Evolutionary conservation across 805 yeast genomes (phyloP), one percentile per base, ranked within the genome.

Genomic region (Metschnikowia lunata): DNA sequence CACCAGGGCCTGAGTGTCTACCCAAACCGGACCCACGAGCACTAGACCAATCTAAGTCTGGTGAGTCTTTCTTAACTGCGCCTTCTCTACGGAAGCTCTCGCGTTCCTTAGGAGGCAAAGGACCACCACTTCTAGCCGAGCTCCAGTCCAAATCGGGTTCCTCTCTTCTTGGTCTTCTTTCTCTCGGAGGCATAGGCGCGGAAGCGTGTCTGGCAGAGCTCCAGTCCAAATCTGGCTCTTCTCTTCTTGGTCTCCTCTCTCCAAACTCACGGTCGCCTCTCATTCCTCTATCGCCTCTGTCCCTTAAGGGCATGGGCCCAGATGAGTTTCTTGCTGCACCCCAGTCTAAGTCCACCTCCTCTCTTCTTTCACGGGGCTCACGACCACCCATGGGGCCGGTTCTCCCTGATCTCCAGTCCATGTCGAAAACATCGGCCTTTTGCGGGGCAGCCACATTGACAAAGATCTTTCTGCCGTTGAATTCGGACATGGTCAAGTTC

Each of bases 261-360:
- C 47, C 46, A 34, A 37, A 37, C 27, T 46, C 49, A 4, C 49
- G 60, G 47, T 55, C 62, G 10, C 40, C 40, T 31, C 39, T 36
- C 28, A 28, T 26, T 26, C 40, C 49, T 11, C 49, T 60, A 47
- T 55, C 62, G 7, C 36, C 36, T 26, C 39, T 36, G n/a, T 72
- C 78, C 57, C 71, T 63, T 36, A 71, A 61, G 39, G 69, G 69
- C 44, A 62, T 59, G 9, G 58, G 55, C 40, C 54, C 70, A 29
- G 69, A 67, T 23, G 57, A 45, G 32, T 50, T 47, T 59, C 80
- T 68, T 37, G 74, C 79, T 8, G 71, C 49, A 42, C 74, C 68
- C 81, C 88, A 82, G 63, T 84, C 88, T 42, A 80, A 64, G 29
- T 79, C 78, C 37, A 79, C 78, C 56, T 74, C 82, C 54, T 72